Base-by-base conservation (phyloP, 768 basidiomycete genomes). In the Phylloporus sp. region DNA sequence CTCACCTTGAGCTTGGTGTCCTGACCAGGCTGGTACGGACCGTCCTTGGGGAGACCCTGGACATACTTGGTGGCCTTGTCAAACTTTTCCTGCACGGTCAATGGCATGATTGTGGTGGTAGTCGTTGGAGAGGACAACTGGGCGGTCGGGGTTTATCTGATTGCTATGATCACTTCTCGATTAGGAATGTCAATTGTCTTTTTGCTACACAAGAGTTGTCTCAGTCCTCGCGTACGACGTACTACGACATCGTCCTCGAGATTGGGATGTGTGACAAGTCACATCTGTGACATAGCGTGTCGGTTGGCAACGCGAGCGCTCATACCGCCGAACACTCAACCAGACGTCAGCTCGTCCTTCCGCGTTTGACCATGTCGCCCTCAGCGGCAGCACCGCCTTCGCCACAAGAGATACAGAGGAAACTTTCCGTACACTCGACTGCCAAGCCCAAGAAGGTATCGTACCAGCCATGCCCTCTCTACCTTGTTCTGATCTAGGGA, bases 341-440 rank as follows among this genome's bases (percentile, higher is more conserved):
- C 50, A 40, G 37, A 32, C 36, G 31, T 18, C 29, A 18, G 4
- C 5, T 28, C n/a, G 29, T 38, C 43, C 42, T 46, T 40, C 53
- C 32, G 41, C 27, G 55, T 52, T 38, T 23, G 42, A 51, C 29
- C 26, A 66, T 65, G 62, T 55, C 61, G 38, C 51, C 56, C 43
- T 61, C 66, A 37, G 40, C 62, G 37, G 66, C 58, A 32, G 44
- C 84, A 13, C 86, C 90, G 5, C 91, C 89, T 8, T 84, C 90
- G 11, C 82, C 84, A 14, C 89, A 90, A 64, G 91, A 94, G 70
- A 80, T 94, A 15, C 78, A 87, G 48, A 76, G 89, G 54, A 93
- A 92, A 62, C 79, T 94, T 6, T 90, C 88, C 3, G 77, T 89
- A 17, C 84, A 85, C 56, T 80, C 84, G 0, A 74, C 73, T 3